Conservation (phyloP, 2,329 filamentous ascomycete species). For the Aureobasidium sp. region DNA sequence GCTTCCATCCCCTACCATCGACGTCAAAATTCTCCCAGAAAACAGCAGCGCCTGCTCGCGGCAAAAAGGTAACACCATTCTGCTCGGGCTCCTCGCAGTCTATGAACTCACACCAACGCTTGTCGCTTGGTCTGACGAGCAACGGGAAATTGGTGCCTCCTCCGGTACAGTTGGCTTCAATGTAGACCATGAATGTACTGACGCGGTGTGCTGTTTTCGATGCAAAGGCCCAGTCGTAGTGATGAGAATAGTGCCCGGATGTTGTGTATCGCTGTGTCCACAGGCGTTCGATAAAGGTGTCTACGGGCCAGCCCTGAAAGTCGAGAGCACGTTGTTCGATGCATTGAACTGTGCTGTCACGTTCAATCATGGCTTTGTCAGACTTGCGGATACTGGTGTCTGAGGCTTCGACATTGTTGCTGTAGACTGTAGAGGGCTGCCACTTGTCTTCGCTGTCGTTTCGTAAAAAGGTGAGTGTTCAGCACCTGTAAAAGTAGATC, state of each 20-base stretch:
- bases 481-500: constrained; percentile 10
- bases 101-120: constrained; percentile 51
- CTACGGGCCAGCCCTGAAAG: constrained; percentile 54
- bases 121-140: constrained; percentile 37
- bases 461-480: background rate
- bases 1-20: constrained; percentile 50
- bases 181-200: constrained; percentile 57
- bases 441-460: constrained; percentile 40
- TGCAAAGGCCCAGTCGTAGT: constrained; percentile 51
- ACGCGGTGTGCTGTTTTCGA: constrained; percentile 33
- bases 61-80: constrained; percentile 51
- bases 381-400: constrained; percentile 47
- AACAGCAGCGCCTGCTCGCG: constrained; percentile 51
- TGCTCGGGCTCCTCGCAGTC: constrained; percentile 39
- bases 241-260: constrained; percentile 52
- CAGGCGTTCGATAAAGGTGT: constrained; percentile 54
- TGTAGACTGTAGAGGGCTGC: constrained; percentile 48
- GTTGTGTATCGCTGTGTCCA: constrained; percentile 55
- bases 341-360: constrained; percentile 47
- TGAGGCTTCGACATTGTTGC: constrained; percentile 40
- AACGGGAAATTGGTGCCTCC: constrained; percentile 57
- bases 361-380: constrained; percentile 42
- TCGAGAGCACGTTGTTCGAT: constrained; percentile 51
- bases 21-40: constrained; percentile 55
- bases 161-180: constrained; percentile 46